Evolutionary conservation across 2,329 filamentous ascomycete genomes (phyloP), one percentile per base, ranked within the genome.

Genomic region (Botrytis squamosa): DNA sequence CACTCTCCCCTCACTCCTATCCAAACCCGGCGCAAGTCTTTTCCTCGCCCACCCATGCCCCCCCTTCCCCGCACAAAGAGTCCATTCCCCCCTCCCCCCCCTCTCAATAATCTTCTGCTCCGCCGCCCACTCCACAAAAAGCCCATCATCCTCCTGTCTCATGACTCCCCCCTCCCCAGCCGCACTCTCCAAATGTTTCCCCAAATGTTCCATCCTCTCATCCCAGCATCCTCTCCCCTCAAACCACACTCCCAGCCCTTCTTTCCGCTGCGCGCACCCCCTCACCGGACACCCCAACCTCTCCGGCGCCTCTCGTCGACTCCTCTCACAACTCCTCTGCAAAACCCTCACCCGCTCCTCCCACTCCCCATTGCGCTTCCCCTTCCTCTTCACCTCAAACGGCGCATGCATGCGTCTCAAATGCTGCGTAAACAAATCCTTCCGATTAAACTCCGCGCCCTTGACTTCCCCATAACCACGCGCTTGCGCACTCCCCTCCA

Each of bases 381-480:
- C 80, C 74, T 82, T 83, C 40, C 81, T 78, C 73, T 82, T 80
- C 64, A 84, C 77, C 3, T 82, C 25, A 75, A 86, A 81, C 0
- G 88, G 87, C 0, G 88, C 85, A 80, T 98, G 95, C 93, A 97
- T 97, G 65, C 95, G 91, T 9, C 93, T 88, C 3, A 95, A 86
- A 80, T 98, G 95, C 79, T 97, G 94, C 0, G 92, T 93, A 84
- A 95, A 97, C 16, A 98, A 88, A 79, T 98, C 95, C 81, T 97
- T 97, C 79, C 95, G 92, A 83, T 97, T 97, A 85, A 97, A 97
- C 46, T 77, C 76, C 29, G 73, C 74, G 2, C 75, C 75, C 59
- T 75, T 66, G 46, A 81, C 12, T 3, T 77, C 62, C 5, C 77
- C 62, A 25, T 52, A 66, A 5, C 14, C 29, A 9, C 52, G 33